Base-by-base conservation (phyloP, 306 rosid genomes). In the Styphnolobium japonicum region DNA sequence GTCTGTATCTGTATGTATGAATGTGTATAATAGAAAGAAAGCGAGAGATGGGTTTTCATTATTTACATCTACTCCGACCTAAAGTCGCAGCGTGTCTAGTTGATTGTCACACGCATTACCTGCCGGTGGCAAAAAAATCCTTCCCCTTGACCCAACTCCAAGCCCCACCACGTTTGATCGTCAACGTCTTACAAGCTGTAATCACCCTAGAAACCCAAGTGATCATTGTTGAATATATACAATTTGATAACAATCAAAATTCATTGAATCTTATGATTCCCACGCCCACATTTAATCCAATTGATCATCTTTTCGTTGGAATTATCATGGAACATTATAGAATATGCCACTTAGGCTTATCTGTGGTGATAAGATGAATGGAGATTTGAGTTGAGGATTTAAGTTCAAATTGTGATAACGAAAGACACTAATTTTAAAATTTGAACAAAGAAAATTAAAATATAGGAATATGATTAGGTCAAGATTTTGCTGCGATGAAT, bases 141-240 rank as follows among this genome's bases (percentile, higher is more conserved):
- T 39, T 56, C 19, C 42, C 34, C 71, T 42, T 56, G n/a, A 52
- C 49, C 53, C 33, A 76, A 23, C 18, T 52, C 25, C 68, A 76
- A 80, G 29, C 72, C 77, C 82, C 80, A 84, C 82, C 79, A 53
- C 31, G 33, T 53, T 70, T 74, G 11, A 36, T 75, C 34, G 39
- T 52, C 57, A 31, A 74, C 36, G 33, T 75, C 75, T 75, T 37
- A 48, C 18, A 40, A 42, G 10, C 39, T 71, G 72, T 63, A 3
- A 55, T 40, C 64, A 10, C 62, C 34, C 51, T 15, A 18, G 22
- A 36, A 42, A 29, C 39, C 52, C 31, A 33, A 43, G 12, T 42
- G 77, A 43, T 78, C 66, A 18, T 60, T 7, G 21, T 18, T 23
- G 66, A 6, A 23, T 36, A 22, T 23, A 45, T 43, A 14, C 57